These are phyloP conservation scores for Nematodospora valgi DNA, from an alignment of 805 yeast genomes.

Conservation along the genomic window DNA sequence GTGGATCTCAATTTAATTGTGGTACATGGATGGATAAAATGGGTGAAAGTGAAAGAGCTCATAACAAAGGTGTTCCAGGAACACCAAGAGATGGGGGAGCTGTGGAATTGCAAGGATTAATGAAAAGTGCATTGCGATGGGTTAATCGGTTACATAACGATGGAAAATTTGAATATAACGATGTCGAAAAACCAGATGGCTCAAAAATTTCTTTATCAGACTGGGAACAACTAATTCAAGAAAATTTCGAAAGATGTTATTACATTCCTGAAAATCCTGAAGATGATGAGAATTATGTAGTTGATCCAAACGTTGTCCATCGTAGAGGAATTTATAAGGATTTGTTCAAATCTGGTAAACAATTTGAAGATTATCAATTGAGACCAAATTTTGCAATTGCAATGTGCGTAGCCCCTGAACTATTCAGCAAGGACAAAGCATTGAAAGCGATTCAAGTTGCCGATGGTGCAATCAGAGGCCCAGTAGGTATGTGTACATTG, in stretches of 20 bases:
- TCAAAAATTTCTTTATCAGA: conserved; percentile 49
- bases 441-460: conserved; percentile 65
- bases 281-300: conserved; percentile 58
- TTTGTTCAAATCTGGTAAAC: conserved; percentile 73
- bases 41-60: conserved; percentile 90
- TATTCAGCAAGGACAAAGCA: conserved; percentile 65
- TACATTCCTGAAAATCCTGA: conserved; percentile 66
- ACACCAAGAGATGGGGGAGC: conserved; percentile 99
- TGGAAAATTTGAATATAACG: conserved; percentile 54
- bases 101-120: conserved; percentile 81
- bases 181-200: conserved; percentile 61
- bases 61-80: conserved; percentile 89
- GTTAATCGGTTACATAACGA: conserved; percentile 54
- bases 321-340: conserved; percentile 96
- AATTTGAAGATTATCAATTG: conserved; percentile 89
- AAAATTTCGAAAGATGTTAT: conserved; percentile 75
- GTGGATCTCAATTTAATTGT: conserved; percentile 90
- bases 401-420: conserved; percentile 91
- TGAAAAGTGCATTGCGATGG: conserved; percentile 82
- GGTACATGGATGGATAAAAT: conserved; percentile 99
- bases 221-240: conserved; percentile 71
- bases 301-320: conserved; percentile 66
- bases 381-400: conserved; percentile 93
- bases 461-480: conserved; percentile 75
- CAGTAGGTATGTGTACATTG: conserved; percentile 85